Conservation (phyloP, 257 asterid species). For the Solanum pinnatisectum region DNA sequence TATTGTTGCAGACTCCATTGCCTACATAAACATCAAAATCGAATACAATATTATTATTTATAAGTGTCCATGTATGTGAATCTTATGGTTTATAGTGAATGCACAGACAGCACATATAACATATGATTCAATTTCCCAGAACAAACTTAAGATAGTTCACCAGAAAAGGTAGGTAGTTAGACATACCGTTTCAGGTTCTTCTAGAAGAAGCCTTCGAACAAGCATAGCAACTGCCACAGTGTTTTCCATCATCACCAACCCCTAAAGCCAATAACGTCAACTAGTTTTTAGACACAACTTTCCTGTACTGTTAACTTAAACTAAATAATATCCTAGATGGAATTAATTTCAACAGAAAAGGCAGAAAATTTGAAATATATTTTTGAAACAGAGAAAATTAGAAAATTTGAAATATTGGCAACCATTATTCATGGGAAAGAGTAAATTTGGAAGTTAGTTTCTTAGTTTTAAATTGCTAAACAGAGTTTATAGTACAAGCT, state of each 20-base stretch:
- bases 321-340: not conserved
- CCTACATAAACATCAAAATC: conserved; percentile 34
- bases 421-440: not conserved
- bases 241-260: conserved; percentile 66
- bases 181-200: conserved; percentile 85
- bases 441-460: not conserved
- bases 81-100: not conserved
- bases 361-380: not conserved
- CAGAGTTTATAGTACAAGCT: not conserved
- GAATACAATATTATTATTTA: not conserved
- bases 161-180: not conserved
- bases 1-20: conserved; percentile 41
- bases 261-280: conserved; percentile 28
- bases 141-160: not conserved
- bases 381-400: not conserved
- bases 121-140: not conserved
- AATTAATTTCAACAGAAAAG: not conserved
- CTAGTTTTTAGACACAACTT: not conserved
- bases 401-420: not conserved
- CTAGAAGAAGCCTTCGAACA: conserved; percentile 84
- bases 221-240: conserved; percentile 69
- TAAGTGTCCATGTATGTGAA: not conserved
- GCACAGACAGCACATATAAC: not conserved
- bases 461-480: not conserved
- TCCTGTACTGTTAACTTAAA: not conserved